A percentile compares a stretch with the other conserved stretches of the same genome.
Evolutionary conservation across 169 alveolate genomes (phyloP).

Genomic region (Plasmodium knowlesi): DNA sequence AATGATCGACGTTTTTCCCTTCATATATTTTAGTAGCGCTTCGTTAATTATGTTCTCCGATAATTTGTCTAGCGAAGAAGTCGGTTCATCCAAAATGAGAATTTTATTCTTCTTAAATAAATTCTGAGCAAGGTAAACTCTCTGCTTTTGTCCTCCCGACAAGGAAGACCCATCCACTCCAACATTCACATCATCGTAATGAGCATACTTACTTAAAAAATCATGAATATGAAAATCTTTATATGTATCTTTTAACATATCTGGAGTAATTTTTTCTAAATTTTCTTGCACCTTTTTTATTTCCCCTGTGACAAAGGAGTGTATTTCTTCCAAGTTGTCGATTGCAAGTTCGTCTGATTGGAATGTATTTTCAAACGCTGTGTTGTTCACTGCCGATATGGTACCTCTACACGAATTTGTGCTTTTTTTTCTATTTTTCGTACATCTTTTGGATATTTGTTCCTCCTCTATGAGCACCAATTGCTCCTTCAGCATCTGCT

Average conservation of each 20-base stretch:
- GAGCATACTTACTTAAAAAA: conserved; percentile 88
- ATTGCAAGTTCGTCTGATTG: not conserved
- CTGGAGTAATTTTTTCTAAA: conserved; percentile 88
- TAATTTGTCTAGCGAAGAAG: conserved; percentile 80
- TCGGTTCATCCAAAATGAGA: conserved; percentile 80
- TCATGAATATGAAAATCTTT: conserved; percentile 88
- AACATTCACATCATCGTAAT: conserved; percentile 86
- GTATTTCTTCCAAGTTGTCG: conserved; percentile 10
- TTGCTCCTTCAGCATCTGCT: conserved; percentile 46
- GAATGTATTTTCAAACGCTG: not conserved
- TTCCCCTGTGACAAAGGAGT: conserved; percentile 7
- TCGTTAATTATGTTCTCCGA: conserved; percentile 75
- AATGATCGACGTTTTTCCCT: conserved; percentile 45
- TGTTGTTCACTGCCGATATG: not conserved
- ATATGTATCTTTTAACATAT: conserved; percentile 90
- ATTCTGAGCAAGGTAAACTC: conserved; percentile 79
- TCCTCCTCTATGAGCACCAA: conserved; percentile 8
- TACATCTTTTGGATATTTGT: not conserved
- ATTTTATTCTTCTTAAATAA: conserved; percentile 73
- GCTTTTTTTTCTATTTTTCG: not conserved
- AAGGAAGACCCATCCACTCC: conserved; percentile 93
- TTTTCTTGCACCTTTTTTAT: conserved; percentile 89
- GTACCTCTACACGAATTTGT: not conserved
- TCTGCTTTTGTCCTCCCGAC: conserved; percentile 87
- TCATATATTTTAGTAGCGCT: conserved; percentile 61